Evolutionary conservation across 208 protist species (phyloP).

Genomic region (Wallacemonas sp.): DNA sequence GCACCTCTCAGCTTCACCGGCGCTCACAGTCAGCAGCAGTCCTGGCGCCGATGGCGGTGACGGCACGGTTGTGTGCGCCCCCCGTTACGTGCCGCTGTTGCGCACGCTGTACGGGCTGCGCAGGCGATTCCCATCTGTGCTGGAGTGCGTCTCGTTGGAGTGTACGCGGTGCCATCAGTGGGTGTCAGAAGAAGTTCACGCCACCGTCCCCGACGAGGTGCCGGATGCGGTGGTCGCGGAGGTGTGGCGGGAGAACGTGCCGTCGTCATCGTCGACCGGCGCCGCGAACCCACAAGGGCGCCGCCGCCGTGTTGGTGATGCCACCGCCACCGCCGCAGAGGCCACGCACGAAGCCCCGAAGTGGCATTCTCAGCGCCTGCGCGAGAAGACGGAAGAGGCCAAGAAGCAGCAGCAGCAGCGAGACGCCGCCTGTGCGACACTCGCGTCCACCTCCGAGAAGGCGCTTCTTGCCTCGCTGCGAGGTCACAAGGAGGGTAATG

Average conservation of each 20-base stretch:
- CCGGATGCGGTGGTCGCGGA: slow-evolving; percentile 2
- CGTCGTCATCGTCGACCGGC: slow-evolving; percentile 3
- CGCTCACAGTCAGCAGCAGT: too few species aligned
- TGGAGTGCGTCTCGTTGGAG: slow-evolving; percentile 59
- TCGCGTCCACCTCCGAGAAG: background rate
- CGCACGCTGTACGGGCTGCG: slow-evolving; percentile 42
- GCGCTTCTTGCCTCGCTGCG: background rate
- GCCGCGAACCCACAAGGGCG: slow-evolving; percentile 9
- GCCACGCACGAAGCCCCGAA: background rate
- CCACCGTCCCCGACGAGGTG: slow-evolving; percentile 31
- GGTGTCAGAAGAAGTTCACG: slow-evolving; percentile 51
- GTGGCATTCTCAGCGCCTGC: slow-evolving; percentile 31
- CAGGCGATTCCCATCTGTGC: slow-evolving; percentile 55
- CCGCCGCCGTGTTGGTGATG: slow-evolving; percentile 7
- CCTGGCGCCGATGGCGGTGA: too few species aligned
- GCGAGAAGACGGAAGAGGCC: slow-evolving; percentile 9
- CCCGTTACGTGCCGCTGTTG: slow-evolving; percentile 64
- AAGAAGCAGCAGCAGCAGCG: background rate
- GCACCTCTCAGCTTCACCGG: background rate
- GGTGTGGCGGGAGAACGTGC: background rate
- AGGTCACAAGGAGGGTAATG: background rate
- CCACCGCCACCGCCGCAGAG: background rate
- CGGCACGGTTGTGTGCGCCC: background rate
- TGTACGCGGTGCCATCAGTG: slow-evolving; percentile 77
- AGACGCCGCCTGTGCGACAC: background rate